phyloP scores from a whole-genome alignment of 768 basidiomycete species.

The Mrakia frigida region DNA sequence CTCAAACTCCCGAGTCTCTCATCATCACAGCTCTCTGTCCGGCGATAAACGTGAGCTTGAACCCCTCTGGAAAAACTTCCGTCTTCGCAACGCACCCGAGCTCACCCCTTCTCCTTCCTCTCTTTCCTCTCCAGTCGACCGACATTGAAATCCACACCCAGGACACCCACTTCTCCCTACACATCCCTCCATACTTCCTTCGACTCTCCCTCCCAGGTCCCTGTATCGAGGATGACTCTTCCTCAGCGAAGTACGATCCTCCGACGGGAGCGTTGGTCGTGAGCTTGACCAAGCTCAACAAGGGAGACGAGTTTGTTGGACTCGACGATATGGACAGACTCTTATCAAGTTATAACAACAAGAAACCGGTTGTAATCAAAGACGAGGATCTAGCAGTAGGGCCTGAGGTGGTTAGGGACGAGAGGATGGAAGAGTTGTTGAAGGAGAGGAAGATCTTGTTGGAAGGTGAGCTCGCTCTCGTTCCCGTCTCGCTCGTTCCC shows the following conservation, averaged over 20 bases:
- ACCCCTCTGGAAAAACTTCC: background rate
- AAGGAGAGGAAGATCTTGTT: constrained; percentile 54
- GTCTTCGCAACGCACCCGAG: constrained; percentile 8
- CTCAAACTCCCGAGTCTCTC: constrained; percentile 13
- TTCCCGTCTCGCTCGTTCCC: background rate
- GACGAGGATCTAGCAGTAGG: constrained; percentile 37
- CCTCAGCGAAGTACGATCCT: constrained; percentile 70
- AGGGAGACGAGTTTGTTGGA: constrained; percentile 66
- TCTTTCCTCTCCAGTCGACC: constrained; percentile 56
- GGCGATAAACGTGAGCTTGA: background rate
- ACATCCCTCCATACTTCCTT: constrained; percentile 79
- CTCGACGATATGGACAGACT: constrained; percentile 73
- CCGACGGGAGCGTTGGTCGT: constrained; percentile 70
- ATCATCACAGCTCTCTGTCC: constrained; percentile 16
- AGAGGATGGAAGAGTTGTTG: constrained; percentile 52
- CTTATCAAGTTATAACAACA: constrained; percentile 51
- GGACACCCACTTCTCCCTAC: constrained; percentile 60
- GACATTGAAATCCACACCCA: constrained; percentile 76
- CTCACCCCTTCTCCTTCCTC: constrained; percentile 19
- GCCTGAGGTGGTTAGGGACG: constrained; percentile 49
- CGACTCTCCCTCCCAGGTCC: constrained; percentile 68
- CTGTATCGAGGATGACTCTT: constrained; percentile 62
- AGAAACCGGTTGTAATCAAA: constrained; percentile 34
- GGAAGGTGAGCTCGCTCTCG: constrained; percentile 4
- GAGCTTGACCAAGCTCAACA: constrained; percentile 62